Percentiles rank a stretch among this genome's conserved stretches.
Conservation (phyloP, 352 stramenopile species). For the Pythium aquatile region DNA sequence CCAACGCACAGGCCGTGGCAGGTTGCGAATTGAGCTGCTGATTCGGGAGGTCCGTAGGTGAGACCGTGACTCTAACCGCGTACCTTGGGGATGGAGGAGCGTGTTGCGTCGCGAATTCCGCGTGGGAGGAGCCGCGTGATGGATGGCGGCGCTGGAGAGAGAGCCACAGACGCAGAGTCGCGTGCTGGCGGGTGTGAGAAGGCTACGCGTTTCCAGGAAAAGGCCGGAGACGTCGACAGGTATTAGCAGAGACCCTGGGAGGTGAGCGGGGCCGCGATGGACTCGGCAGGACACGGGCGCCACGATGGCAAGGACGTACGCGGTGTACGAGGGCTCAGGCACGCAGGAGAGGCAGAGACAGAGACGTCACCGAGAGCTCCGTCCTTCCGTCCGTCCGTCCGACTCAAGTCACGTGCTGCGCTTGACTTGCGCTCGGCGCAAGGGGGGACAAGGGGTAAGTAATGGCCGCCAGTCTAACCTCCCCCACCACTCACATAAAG, state of each 20-base stretch:
- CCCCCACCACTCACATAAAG: conserved; percentile 7
- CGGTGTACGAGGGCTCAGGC: neutral
- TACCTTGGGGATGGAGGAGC: neutral
- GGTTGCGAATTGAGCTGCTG: neutral
- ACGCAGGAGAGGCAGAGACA: neutral
- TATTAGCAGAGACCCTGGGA: neutral
- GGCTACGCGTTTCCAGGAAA: conserved; percentile 6
- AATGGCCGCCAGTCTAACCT: neutral
- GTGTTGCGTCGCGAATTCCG: neutral
- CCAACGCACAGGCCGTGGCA: neutral
- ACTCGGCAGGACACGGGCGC: neutral
- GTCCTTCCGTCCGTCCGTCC: conserved; percentile 1
- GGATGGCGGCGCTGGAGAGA: neutral
- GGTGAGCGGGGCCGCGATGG: neutral
- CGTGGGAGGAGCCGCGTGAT: conserved; percentile 5
- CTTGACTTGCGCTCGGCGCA: neutral
- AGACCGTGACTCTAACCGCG: neutral
- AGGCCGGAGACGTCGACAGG: neutral
- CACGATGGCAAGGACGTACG: neutral
- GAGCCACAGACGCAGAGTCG: neutral
- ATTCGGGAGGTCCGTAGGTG: neutral
- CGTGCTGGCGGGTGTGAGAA: neutral
- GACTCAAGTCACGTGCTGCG: conserved; percentile 4
- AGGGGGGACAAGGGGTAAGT: conserved; percentile 7
- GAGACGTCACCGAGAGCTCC: conserved; percentile 1